These are phyloP conservation scores for Diatrype stigma DNA, from an alignment of 2,329 filamentous ascomycete genomes.

Conservation along the genomic window DNA sequence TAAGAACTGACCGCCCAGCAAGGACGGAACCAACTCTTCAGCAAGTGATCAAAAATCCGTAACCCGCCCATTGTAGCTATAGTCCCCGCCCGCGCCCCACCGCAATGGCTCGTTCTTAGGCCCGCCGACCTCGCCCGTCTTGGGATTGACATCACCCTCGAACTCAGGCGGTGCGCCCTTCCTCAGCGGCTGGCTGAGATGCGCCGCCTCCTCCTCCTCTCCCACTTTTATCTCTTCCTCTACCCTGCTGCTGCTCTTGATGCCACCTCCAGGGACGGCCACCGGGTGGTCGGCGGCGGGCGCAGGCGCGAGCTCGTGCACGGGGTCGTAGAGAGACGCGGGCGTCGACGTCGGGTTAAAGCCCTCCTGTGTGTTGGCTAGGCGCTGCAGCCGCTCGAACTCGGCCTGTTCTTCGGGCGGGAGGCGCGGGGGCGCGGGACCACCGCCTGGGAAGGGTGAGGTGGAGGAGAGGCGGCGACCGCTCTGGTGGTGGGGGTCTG, in stretches of 20 bases:
- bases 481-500: no score
- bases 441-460: constrained; percentile 42
- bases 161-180: constrained; percentile 83
- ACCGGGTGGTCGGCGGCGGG: constrained; percentile 1
- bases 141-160: constrained; percentile 84
- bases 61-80: constrained; percentile 92
- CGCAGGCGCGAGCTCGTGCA: constrained; percentile 10
- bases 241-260: constrained; percentile 1
- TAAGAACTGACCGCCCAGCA: no score
- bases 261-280: not conserved
- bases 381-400: constrained; percentile 68
- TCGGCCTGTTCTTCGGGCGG: constrained; percentile 60
- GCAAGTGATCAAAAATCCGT: constrained; percentile 68
- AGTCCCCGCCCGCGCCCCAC: constrained; percentile 74
- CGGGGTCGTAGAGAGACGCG: not conserved
- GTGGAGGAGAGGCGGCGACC: constrained; percentile 27
- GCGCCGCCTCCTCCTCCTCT: not conserved
- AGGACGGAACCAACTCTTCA: not conserved
- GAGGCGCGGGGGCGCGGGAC: constrained; percentile 77
- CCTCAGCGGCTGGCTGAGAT: constrained; percentile 33
- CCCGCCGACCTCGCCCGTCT: constrained; percentile 91
- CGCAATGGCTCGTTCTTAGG: constrained; percentile 95
- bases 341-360: constrained; percentile 26
- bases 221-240: constrained; percentile 3
- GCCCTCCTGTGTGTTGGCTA: constrained; percentile 35